A percentile compares a stretch with the other conserved stretches of the same genome.
Conservation (phyloP, 495 filamentous ascomycete genomes). For the Podospora conica region DNA sequence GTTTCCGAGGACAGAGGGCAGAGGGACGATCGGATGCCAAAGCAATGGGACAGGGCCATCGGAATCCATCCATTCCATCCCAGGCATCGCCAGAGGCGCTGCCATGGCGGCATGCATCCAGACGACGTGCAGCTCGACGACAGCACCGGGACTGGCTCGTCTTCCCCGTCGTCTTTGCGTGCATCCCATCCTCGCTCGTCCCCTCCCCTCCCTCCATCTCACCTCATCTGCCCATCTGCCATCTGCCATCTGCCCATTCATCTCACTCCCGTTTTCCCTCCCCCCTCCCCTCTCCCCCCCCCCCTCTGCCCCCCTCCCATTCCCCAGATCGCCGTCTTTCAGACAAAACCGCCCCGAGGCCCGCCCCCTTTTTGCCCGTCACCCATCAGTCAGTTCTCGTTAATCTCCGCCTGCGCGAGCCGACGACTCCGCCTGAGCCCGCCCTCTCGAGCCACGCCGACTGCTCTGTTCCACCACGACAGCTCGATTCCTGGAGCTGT, state of each 20-base stretch:
- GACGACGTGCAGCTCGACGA: neutral
- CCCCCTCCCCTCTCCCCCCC: neutral
- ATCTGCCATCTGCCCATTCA: neutral
- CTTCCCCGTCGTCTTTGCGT: neutral
- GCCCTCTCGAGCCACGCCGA: neutral
- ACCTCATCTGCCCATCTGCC: conserved; percentile 3
- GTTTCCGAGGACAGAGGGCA: too few species aligned
- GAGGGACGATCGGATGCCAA: neutral
- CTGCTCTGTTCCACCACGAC: neutral
- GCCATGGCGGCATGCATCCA: neutral
- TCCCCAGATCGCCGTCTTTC: conserved; percentile 15
- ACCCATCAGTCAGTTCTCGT: neutral
- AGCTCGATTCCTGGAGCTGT: neutral
- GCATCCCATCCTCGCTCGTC: neutral
- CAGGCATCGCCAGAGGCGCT: neutral
- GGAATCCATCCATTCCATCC: too few species aligned
- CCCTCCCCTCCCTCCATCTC: neutral
- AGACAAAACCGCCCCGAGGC: conserved; percentile 10
- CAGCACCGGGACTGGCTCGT: neutral
- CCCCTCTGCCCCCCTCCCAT: neutral
- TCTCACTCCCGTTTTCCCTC: neutral
- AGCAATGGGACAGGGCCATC: too few species aligned
- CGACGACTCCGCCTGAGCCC: neutral
- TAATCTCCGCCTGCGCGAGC: conserved; percentile 1
- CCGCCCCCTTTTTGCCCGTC: conserved; percentile 9